Conservation (phyloP, 352 stramenopile genomes). For the Hyaloperonospora brassicae region DNA sequence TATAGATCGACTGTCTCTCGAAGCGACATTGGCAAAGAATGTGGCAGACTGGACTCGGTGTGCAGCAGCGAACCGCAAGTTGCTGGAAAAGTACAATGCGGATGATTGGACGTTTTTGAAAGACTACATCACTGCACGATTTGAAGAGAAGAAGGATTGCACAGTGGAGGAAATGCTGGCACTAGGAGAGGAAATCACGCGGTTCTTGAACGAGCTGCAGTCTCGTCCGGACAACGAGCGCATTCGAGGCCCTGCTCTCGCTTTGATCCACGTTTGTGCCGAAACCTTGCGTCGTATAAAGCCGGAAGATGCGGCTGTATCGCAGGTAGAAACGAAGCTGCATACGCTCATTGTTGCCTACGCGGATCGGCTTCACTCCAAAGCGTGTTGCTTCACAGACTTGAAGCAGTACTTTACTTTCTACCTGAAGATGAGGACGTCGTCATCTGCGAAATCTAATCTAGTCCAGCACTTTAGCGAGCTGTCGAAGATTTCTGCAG, state of each 20-base stretch:
- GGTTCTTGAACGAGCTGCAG: conserved; percentile 41
- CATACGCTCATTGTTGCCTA: conserved; percentile 49
- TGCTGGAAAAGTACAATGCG: conserved; percentile 63
- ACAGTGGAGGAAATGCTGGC: conserved; percentile 20
- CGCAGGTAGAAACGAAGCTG: conserved; percentile 36
- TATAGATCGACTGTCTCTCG: conserved; percentile 64
- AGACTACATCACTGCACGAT: conserved; percentile 47
- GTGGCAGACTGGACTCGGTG: conserved; percentile 48
- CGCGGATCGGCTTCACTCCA: conserved; percentile 59
- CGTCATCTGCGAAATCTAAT: conserved; percentile 34
- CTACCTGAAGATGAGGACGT: conserved; percentile 28
- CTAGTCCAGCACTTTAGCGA: conserved; percentile 32
- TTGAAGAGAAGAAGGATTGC: conserved; percentile 23
- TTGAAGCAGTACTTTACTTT: conserved; percentile 67
- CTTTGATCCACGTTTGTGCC: conserved; percentile 44
- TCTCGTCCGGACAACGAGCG: conserved; percentile 37
- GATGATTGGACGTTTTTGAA: conserved; percentile 81
- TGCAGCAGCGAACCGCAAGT: conserved; percentile 40
- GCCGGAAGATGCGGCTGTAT: conserved; percentile 15
- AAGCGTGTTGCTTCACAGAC: conserved; percentile 83
- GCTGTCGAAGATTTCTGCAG: conserved; percentile 25
- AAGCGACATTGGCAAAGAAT: conserved; percentile 50
- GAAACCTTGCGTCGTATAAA: conserved; percentile 41
- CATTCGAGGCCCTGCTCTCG: conserved; percentile 63
- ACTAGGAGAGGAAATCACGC: conserved; percentile 20